Base-by-base conservation (phyloP, 2,329 filamentous ascomycete species). In the Penicillium hordei region DNA sequence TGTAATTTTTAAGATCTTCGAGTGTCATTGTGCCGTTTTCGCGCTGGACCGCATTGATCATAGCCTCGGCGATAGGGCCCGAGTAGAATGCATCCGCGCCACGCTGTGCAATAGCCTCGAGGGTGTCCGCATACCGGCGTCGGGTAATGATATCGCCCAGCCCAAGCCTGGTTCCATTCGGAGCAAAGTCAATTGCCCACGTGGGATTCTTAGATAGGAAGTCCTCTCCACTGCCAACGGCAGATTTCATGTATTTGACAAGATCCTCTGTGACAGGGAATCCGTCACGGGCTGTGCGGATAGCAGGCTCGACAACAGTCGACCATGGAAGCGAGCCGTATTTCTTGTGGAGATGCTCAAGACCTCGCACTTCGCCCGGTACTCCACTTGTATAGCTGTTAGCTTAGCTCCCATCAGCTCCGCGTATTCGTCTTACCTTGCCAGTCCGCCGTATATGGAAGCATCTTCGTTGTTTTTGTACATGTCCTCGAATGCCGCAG, bases 181-280 rank as follows among this genome's bases (percentile, higher is more conserved):
- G 91, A 2, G 91, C 92, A 76, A 97, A 97, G 70, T 97, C 93
- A 48, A 89, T 73, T 0, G 93, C 91, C 89, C 91, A 97, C 4
- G 86, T 84, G 0, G 89, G 86, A 56, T 97, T 86, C 3, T 89
- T 81, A 0, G 86, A 78, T 0, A 97, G 77, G 67, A 96, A 96
- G 64, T 91, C 82, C 48, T 82, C 74, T 8, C 78, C 65, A 55
- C 58, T 72, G 58, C 70, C 72, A 57, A 78, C 79, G 0, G 82
- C 83, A 3, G 72, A 78, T 0, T 79, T 70, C 83, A 96, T 93
- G 68, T 93, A 93, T 9, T 79, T 81, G 23, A 91, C 82, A 23
- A 93, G 78, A 70, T 97, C 93, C 54, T 84, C 78, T 3, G 84
- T 89, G 2, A 97, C 84, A 19, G 71, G 70, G 74, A 95, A 95